Evolutionary conservation across 2,329 filamentous ascomycete species (phyloP), one percentile per base, ranked within the genome.

Genomic region (Talaromyces pinophilus): DNA sequence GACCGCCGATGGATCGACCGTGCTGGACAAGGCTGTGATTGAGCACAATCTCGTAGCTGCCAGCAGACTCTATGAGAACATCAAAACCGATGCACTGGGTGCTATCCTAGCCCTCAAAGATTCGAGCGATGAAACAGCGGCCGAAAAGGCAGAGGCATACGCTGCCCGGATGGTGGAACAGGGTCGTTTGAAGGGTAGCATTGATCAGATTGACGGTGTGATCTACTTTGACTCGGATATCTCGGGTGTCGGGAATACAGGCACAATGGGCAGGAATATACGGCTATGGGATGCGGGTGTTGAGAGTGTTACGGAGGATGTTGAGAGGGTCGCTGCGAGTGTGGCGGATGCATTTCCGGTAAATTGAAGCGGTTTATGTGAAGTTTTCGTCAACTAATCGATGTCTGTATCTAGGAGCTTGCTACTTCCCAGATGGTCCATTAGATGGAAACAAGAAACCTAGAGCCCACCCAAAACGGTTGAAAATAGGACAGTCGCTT

Each of bases 141-240:
- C 87, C 0, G 91, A 91, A 62, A 90, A 89, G 77, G 94, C 94
- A 3, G 95, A 99, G 82, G 89, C 91, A 67, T 97, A 95, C 63
- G 95, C 94, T 13, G 93, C 94, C 4, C 86, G 88, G 72, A 99
- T 99, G 95, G 92, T 99, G 72, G 93, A 98, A 82, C 93, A 97
- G 78, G 93, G 92, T 10, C 88, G 95, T 38, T 80, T 99, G 62
- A 87, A 90, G 2, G 95, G 94, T 7, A 88, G 90, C 66, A 98
- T 99, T 73, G 94, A 99, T 79, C 95, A 99, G 82, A 93, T 99
- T 66, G 92, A 93, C 65, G 86, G 90, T 15, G 82, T 93, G 11
- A 93, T 99, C 67, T 93, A 89, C 81, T 99, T 99, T 76, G 92
- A 95, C 42, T 78, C 83, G 79, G 74, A 89, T 75, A 88, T 88